These are phyloP conservation scores for Penicillium macrosclerotiorum DNA, from an alignment of 495 filamentous ascomycete genomes.

Conservation along the genomic window DNA sequence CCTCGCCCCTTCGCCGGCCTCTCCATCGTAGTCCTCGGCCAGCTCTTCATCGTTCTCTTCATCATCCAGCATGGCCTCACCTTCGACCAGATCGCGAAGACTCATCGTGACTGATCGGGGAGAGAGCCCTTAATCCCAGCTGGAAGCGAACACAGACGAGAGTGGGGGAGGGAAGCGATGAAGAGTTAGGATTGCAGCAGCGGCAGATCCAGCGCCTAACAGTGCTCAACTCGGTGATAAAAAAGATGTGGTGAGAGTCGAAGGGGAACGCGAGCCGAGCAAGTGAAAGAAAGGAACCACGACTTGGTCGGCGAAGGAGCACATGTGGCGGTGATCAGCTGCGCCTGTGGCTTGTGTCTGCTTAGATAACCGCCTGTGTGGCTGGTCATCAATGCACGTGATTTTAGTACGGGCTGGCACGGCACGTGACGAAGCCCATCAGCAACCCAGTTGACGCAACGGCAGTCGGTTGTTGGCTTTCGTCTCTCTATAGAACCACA, in stretches of 20 bases:
- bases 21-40: constrained; percentile 72
- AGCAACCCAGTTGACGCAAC: too few relatives aligned
- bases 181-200: too few relatives aligned
- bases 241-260: constrained; percentile 2
- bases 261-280: constrained; percentile 5
- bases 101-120: constrained; percentile 55
- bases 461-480: too few relatives aligned
- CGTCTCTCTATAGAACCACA: too few relatives aligned
- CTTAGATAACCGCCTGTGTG: constrained; percentile 4
- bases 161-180: neutral
- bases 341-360: constrained; percentile 5
- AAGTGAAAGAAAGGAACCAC: constrained; percentile 11
- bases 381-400: constrained; percentile 6
- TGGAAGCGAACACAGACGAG: constrained; percentile 1
- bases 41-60: constrained; percentile 92
- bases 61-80: constrained; percentile 79
- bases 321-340: constrained; percentile 27
- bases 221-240: constrained; percentile 13
- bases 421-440: neutral
- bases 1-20: constrained; percentile 47
- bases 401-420: neutral
- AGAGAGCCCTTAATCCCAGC: constrained; percentile 21
- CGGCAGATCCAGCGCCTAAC: constrained; percentile 13
- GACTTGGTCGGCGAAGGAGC: constrained; percentile 20
- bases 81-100: constrained; percentile 75